Percentiles rank a stretch among this genome's conserved stretches.
phyloP scores from a whole-genome alignment of 225 moss, liverwort and hornwort species.

The Pleurozium schreberi region DNA sequence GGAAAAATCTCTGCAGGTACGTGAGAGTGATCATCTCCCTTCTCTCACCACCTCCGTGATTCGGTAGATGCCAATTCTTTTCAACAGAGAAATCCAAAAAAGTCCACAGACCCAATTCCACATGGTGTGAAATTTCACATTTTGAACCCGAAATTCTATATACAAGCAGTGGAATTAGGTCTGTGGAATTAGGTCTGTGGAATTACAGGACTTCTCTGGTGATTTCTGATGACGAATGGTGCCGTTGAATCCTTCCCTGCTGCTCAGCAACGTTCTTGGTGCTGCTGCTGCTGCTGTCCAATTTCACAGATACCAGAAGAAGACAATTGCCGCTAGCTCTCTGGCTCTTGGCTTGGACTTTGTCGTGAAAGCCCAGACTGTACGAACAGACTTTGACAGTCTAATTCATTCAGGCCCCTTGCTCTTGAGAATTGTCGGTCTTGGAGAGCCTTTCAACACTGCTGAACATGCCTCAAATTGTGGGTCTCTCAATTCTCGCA shows the following conservation, averaged over 20 bases:
- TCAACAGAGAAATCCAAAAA: neutral
- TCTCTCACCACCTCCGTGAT: neutral
- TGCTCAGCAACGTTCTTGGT: neutral
- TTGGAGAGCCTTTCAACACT: neutral
- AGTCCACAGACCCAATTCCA: neutral
- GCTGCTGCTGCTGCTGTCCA: neutral
- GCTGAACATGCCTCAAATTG: neutral
- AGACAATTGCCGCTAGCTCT: neutral
- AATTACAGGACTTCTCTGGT: neutral
- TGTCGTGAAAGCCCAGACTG: neutral
- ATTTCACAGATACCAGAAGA: neutral
- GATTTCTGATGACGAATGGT: neutral
- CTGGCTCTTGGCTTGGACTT: neutral
- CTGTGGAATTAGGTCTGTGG: neutral
- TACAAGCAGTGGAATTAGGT: neutral
- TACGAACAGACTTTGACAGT: neutral
- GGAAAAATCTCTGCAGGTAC: neutral
- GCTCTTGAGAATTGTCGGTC: neutral
- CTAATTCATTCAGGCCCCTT: neutral
- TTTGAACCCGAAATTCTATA: neutral
- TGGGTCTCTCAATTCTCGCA: neutral
- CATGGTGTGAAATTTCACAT: neutral
- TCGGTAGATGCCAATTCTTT: neutral
- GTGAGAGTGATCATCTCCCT: neutral
- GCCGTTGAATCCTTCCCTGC: neutral